phyloP scores from a whole-genome alignment of 2,329 filamentous ascomycete genomes.

The Westerdykella sp. region DNA sequence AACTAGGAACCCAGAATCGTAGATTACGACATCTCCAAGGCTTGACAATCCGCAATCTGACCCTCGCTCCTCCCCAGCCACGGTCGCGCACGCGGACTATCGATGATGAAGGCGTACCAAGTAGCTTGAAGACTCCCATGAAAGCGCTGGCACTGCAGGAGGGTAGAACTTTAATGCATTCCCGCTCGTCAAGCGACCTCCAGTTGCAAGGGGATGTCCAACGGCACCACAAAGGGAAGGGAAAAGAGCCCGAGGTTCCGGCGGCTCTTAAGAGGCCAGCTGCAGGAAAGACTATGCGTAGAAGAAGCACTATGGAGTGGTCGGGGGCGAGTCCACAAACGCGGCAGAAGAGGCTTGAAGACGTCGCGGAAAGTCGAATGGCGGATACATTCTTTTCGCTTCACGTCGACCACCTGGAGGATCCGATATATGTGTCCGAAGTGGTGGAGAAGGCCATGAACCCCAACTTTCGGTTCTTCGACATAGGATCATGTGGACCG shows the following conservation, averaged over 20 bases:
- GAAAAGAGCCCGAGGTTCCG: constrained; percentile 16
- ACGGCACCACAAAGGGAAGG: constrained; percentile 17
- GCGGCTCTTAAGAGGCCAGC: constrained; percentile 27
- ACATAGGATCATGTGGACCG: constrained; percentile 60
- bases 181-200: constrained; percentile 54
- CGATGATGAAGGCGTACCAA: constrained; percentile 69
- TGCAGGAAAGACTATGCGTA: constrained; percentile 37
- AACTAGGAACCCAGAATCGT: constrained; percentile 57
- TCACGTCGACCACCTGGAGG: constrained; percentile 57
- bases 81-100: constrained; percentile 55
- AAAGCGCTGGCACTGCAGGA: constrained; percentile 56
- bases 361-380: constrained; percentile 63
- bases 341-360: constrained; percentile 70
- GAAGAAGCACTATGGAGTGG: constrained; percentile 60
- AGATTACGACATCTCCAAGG: constrained; percentile 82
- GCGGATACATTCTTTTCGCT: constrained; percentile 88
- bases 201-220: constrained; percentile 25
- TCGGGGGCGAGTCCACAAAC: constrained; percentile 51
- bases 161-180: constrained; percentile 47
- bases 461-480: constrained; percentile 81
- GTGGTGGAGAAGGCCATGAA: constrained; percentile 75
- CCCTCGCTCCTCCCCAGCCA: constrained; percentile 53
- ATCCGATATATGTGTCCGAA: constrained; percentile 89
- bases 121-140: constrained; percentile 57
- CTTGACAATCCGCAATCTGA: constrained; percentile 79